phyloP scores from a whole-genome alignment of 2,329 filamentous ascomycete species.

The Periglandula ipomoeae region DNA sequence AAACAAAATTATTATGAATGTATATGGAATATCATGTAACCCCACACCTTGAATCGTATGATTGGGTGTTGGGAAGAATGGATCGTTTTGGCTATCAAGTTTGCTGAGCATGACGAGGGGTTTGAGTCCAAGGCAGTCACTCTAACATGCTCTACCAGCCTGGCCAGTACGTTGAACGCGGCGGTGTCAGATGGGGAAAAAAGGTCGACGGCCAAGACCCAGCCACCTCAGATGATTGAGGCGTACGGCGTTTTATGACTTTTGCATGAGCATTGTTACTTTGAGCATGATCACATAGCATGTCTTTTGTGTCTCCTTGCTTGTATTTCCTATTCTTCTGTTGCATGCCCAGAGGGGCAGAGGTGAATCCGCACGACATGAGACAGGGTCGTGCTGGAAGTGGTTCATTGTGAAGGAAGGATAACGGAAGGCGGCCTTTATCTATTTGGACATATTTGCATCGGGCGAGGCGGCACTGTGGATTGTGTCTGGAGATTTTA shows the following conservation, averaged over 20 bases:
- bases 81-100: background rate
- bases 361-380: background rate
- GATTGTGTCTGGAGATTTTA: background rate
- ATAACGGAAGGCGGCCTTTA: background rate
- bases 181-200: background rate
- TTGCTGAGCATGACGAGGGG: background rate
- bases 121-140: background rate
- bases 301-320: slow-evolving; percentile 3
- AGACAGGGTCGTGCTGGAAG: background rate
- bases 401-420: background rate
- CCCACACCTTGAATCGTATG: slow-evolving; percentile 14
- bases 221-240: background rate
- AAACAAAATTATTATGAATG: slow-evolving; percentile 17
- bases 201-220: background rate
- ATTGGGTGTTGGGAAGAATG: background rate
- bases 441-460: background rate
- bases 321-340: background rate
- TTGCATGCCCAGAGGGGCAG: background rate
- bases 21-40: slow-evolving; percentile 29
- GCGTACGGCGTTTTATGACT: slow-evolving; percentile 10
- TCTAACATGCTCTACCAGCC: background rate
- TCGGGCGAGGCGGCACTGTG: background rate
- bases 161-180: background rate
- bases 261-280: slow-evolving; percentile 27
- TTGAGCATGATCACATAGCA: slow-evolving; percentile 18